Percentiles rank a stretch among this genome's conserved stretches.
These are phyloP conservation scores for Zychaea mexicana DNA, from an alignment of 371 early-diverging fungal species.

Conservation along the genomic window DNA sequence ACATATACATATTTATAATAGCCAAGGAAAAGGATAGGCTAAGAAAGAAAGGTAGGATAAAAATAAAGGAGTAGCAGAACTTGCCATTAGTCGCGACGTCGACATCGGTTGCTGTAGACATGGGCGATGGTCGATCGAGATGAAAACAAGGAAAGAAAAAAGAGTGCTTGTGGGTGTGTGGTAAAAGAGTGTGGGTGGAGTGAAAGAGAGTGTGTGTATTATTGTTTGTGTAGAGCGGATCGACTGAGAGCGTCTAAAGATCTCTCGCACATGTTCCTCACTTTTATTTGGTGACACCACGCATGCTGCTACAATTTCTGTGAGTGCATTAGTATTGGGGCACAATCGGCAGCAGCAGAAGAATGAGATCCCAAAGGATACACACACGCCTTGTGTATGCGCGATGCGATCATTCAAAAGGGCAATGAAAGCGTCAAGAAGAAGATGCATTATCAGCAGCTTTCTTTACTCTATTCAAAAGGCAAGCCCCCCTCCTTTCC, in stretches of 20 bases:
- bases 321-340: too few species aligned
- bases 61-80: neutral
- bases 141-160: neutral
- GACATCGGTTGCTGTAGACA: constrained; percentile 6
- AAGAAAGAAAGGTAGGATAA: neutral
- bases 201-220: neutral
- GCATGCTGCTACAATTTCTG: too few species aligned
- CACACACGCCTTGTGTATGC: too few species aligned
- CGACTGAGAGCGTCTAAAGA: neutral
- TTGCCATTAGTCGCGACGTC: constrained; percentile 2
- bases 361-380: too few species aligned
- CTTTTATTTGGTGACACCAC: neutral
- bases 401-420: too few species aligned
- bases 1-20: neutral
- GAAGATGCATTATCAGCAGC: too few species aligned
- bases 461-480: too few species aligned
- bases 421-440: too few species aligned
- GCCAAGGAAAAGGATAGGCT: neutral
- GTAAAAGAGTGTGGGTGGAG: neutral
- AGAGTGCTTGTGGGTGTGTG: neutral
- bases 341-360: too few species aligned
- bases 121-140: neutral
- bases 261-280: neutral
- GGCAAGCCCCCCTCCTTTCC: too few species aligned
- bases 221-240: neutral